Evolutionary conservation across 2,329 filamentous ascomycete species (phyloP), one percentile per base, ranked within the genome.

Genomic region (Xylaria sp.): DNA sequence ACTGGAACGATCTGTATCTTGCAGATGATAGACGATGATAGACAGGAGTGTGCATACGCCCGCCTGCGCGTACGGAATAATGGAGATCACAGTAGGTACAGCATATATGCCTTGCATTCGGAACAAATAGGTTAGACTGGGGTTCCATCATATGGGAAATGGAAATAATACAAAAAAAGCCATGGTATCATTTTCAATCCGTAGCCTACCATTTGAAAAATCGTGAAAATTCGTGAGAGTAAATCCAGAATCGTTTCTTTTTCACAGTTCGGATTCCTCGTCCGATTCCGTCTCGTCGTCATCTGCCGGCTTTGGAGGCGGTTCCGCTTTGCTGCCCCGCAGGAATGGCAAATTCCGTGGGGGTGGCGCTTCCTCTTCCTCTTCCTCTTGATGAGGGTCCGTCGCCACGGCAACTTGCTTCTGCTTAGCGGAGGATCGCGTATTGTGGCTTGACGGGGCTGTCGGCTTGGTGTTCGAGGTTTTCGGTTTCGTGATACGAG

Each of bases 1-100:
- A 84, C 69, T 89, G 83, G 83, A 74, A 63, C 1, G 64, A 79
- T 13, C 77, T 76, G 59, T 86, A 84, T 70, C 78, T 71, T 8
- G 71, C 71, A 1, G 77, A 83, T 59, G 85, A 88, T 66, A 70
- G 72, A 60, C 73, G 76, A 16, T 82, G 72, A 66, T 62, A 9
- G 10, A 35, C 46, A 23, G 35, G 50, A 16, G 44, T 53, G 3
- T 23, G 13, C 37, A 39, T n/a, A n/a, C 13, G 13, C 13, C 8
- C 8, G 9, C 8, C 47, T 50, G 11, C n/a, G n/a, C 30, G 9
- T 13, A 11, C 19, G 7, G 19, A 10, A 11, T 50, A 13, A 47
- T 16, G 44, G 23, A 5, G 23, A 30, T 30, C 23, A 30, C 23
- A 30, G 23, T 30, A 30, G 3, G 23, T 5, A 30, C 48, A 30